These are phyloP conservation scores for Rhodotorula toruloides DNA, from an alignment of 768 basidiomycete genomes.

Conservation along the genomic window DNA sequence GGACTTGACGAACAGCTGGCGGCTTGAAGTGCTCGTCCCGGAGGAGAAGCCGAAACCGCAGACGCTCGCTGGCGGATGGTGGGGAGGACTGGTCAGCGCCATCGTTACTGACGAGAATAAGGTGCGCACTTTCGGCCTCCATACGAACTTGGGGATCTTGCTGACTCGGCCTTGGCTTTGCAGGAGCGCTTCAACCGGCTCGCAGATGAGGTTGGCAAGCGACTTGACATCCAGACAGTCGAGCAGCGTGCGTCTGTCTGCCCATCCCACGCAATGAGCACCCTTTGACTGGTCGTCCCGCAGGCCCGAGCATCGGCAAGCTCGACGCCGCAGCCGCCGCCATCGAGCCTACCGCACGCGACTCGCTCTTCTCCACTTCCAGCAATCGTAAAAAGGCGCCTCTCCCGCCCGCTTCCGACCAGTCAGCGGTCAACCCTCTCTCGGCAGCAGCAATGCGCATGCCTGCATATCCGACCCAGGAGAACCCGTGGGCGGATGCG, in stretches of 20 bases:
- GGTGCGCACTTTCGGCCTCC: constrained; percentile 6
- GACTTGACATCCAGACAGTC: constrained; percentile 87
- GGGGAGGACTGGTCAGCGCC: constrained; percentile 78
- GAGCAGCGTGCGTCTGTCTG: constrained; percentile 35
- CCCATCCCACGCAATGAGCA: no score
- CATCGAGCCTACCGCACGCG: constrained; percentile 81
- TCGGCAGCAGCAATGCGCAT: constrained; percentile 35
- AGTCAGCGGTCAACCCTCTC: constrained; percentile 15
- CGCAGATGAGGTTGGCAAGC: constrained; percentile 89
- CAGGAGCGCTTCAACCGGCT: constrained; percentile 81
- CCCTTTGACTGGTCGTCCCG: constrained; percentile 51
- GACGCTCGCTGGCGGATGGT: constrained; percentile 48
- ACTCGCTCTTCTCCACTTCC: constrained; percentile 60
- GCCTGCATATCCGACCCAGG: constrained; percentile 18
- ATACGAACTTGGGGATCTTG: no score
- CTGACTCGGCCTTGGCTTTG: neutral
- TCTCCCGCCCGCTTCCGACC: neutral
- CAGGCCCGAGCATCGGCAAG: constrained; percentile 74
- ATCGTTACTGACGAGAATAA: constrained; percentile 88
- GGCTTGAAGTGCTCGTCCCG: constrained; percentile 58
- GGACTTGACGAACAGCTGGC: constrained; percentile 80
- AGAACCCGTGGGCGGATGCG: constrained; percentile 29
- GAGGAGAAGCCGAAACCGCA: constrained; percentile 51
- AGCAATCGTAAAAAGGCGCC: constrained; percentile 3
- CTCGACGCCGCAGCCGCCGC: constrained; percentile 58